Conservation (phyloP, 2,329 filamentous ascomycete species). For the Phaeomoniella chlamydospora region DNA sequence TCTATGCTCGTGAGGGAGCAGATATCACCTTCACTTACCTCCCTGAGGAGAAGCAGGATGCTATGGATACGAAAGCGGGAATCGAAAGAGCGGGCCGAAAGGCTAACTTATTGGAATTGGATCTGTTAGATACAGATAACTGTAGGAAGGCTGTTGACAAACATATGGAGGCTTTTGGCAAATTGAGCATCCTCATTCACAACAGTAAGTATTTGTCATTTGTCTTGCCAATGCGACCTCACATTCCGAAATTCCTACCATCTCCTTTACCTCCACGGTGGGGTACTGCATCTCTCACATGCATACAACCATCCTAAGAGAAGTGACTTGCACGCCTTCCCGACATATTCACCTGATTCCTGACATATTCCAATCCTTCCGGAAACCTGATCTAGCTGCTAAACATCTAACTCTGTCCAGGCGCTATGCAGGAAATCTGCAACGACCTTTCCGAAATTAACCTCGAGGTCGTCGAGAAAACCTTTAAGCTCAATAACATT, state of each 20-base stretch:
- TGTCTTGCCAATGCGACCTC: not conserved
- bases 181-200: conserved; percentile 36
- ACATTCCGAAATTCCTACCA: too few relatives aligned
- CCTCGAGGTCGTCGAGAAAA: conserved; percentile 38
- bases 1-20: conserved; percentile 44
- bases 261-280: too few relatives aligned
- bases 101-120: conserved; percentile 32
- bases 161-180: conserved; percentile 33
- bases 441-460: conserved; percentile 36
- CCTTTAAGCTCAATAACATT: conserved; percentile 23
- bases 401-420: conserved; percentile 10
- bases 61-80: conserved; percentile 35
- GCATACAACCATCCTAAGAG: too few relatives aligned
- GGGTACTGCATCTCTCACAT: too few relatives aligned
- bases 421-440: conserved; percentile 36
- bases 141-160: conserved; percentile 37
- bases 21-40: conserved; percentile 42
- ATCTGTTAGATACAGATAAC: conserved; percentile 34
- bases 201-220: conserved; percentile 19
- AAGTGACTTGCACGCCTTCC: too few relatives aligned
- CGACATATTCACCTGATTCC: too few relatives aligned
- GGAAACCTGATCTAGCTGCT: too few relatives aligned
- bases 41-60: conserved; percentile 41
- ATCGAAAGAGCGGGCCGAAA: conserved; percentile 35
- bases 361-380: too few relatives aligned